Conservation (phyloP, 2,329 filamentous ascomycete species). For the Sordariomycetes sp. region DNA sequence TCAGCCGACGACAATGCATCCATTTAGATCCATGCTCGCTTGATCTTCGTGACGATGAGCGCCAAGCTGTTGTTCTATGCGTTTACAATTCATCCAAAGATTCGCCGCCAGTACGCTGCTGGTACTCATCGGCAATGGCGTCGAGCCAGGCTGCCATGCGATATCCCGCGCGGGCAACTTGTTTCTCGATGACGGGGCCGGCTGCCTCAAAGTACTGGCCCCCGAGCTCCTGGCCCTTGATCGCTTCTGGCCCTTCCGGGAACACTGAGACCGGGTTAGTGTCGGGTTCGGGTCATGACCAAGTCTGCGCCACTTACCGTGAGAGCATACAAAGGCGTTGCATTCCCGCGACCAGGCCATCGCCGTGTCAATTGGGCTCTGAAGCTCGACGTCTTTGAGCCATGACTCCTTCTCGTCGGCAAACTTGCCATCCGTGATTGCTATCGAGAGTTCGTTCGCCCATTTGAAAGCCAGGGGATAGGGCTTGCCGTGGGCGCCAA, state of each 20-base stretch:
- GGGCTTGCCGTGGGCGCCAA: slow-evolving; percentile 45
- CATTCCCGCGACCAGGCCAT: slow-evolving; percentile 55
- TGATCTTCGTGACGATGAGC: no score
- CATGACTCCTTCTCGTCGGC: slow-evolving; percentile 38
- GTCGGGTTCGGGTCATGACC: slow-evolving; percentile 6
- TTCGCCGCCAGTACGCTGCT: no score
- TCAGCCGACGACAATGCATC: no score
- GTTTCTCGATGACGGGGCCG: slow-evolving; percentile 54
- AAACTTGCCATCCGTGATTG: slow-evolving; percentile 50
- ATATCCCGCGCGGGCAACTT: slow-evolving; percentile 61
- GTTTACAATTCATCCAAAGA: no score
- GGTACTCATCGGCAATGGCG: slow-evolving; percentile 38
- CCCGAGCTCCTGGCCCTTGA: slow-evolving; percentile 50
- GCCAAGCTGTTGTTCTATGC: no score
- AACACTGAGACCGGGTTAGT: slow-evolving; percentile 35
- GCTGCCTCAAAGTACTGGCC: slow-evolving; percentile 56
- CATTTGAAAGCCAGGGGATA: slow-evolving; percentile 43
- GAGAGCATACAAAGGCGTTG: slow-evolving; percentile 52
- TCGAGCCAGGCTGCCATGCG: slow-evolving; percentile 61
- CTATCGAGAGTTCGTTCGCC: slow-evolving; percentile 43
- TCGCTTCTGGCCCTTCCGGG: slow-evolving; percentile 48
- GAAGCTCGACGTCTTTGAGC: slow-evolving; percentile 47
- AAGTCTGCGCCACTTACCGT: slow-evolving; percentile 34
- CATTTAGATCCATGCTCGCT: no score
- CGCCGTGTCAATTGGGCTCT: slow-evolving; percentile 43